A percentile compares a stretch with the other conserved stretches of the same genome.
Conservation (phyloP, 805 yeast genomes). For the Saturnispora bothae region DNA sequence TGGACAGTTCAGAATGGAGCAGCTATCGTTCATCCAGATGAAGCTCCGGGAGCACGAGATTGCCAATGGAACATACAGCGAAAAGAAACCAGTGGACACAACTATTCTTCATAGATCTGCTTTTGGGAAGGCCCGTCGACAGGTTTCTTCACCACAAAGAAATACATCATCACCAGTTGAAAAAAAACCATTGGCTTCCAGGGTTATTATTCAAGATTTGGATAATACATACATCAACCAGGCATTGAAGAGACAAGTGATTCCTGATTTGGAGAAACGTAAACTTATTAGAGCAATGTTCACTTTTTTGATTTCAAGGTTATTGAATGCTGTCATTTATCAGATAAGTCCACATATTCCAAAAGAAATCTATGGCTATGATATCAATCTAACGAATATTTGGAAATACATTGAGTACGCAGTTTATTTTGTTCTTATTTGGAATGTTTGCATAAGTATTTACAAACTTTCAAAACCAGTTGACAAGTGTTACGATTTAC, state of each 20-base stretch:
- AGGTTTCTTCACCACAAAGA: not conserved
- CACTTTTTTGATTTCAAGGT: constrained; percentile 22
- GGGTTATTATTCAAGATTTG: constrained; percentile 3
- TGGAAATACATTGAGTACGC: constrained; percentile 8
- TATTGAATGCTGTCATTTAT: constrained; percentile 11
- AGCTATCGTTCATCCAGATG: constrained; percentile 2
- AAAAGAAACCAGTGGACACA: not conserved
- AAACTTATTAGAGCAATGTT: constrained; percentile 25
- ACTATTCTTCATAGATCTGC: constrained; percentile 7
- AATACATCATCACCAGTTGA: not conserved
- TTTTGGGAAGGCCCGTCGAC: constrained; percentile 3
- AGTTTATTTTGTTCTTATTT: constrained; percentile 19
- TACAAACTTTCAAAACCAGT: constrained; percentile 29
- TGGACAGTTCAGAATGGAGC: too few relatives aligned
- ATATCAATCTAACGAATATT: not conserved
- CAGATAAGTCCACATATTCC: not conserved
- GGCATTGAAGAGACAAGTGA: constrained; percentile 36
- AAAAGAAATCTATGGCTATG: not conserved
- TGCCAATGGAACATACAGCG: constrained; percentile 1
- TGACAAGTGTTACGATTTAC: constrained; percentile 43
- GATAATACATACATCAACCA: constrained; percentile 22
- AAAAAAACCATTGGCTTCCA: not conserved
- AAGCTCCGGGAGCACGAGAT: constrained; percentile 9
- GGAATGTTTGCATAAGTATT: constrained; percentile 23
- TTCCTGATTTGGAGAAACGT: constrained; percentile 30